Evolutionary conservation across 2,329 filamentous ascomycete species (phyloP), one percentile per base, ranked within the genome.

Genomic region (Aspergillus terreus): DNA sequence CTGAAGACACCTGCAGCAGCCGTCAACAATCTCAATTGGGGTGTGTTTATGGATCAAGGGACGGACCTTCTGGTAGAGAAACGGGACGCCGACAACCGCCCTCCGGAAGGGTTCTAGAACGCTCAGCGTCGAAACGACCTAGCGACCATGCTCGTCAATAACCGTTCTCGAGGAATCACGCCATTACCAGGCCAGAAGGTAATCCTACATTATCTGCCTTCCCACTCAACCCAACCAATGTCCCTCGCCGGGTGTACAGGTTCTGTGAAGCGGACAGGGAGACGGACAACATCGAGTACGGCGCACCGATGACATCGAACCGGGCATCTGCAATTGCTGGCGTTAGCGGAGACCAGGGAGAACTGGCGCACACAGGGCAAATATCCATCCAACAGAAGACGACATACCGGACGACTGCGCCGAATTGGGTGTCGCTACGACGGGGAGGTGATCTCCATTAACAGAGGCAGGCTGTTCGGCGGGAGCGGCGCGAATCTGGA

Each of bases 261-360:
- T 88, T 87, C 71, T 97, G 92, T 30, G 92, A 97, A 40, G 94
- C 89, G 33, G 94, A 95, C 47, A 99, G 82, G 6, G 87, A 90
- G 58, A 96, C 92, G 19, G 92, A 96, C 61, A 99, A 85, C 58
- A 99, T 84, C 50, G 94, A 97, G 72, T 94, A 94, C 1, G 92
- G 91, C 21, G 89, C 83, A 56, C 94, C 94, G 58, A 99, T 78
- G 44, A 97, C 90, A 72, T 97, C 90, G 71, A 99, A 99, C 52
- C 86, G 85, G 49, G 94, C 94, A 81, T 97, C 94, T 96, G 61
- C 6, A 17, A 47, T 35, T 4, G 10, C 15, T 7, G 40, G 19
- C 40, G 11, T 42, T n/a, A 30, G 27, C 35, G 15, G 35, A 7
- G 9, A 5, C 21, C 15, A 27, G 45, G 69, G 49, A 65, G 61